Percentiles rank a stretch among this genome's conserved stretches.
phyloP scores from a whole-genome alignment of 2,329 filamentous ascomycete species.

The Drechslerella coelobrocha region DNA sequence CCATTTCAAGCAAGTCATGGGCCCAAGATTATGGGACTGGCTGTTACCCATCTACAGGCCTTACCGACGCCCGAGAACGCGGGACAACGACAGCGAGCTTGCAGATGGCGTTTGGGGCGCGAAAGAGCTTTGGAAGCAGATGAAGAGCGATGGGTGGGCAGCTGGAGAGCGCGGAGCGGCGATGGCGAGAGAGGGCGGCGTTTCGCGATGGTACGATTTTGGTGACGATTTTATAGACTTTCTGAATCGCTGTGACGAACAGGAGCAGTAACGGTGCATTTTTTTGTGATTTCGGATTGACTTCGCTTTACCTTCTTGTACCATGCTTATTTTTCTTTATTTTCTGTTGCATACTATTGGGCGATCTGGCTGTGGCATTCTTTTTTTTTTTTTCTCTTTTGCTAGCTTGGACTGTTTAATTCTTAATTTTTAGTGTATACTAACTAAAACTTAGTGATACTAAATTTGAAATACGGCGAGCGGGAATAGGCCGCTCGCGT shows the following conservation, averaged over 20 bases:
- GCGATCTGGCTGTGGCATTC: not conserved
- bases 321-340: conserved; percentile 27
- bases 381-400: not conserved
- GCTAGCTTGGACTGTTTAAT: not conserved
- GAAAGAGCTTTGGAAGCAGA: conserved; percentile 40
- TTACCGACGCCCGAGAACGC: conserved; percentile 33
- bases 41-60: conserved; percentile 37
- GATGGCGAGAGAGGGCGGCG: conserved; percentile 40
- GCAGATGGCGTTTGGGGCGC: conserved; percentile 32
- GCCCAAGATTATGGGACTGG: conserved; percentile 46
- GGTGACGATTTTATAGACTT: conserved; percentile 42
- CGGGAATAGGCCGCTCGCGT: no score
- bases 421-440: not conserved
- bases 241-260: conserved; percentile 35
- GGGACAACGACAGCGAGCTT: conserved; percentile 39
- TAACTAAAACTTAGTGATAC: no score
- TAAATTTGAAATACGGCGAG: no score
- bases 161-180: conserved; percentile 25
- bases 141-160: conserved; percentile 36
- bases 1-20: conserved; percentile 48
- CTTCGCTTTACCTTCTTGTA: conserved; percentile 38
- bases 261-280: conserved; percentile 1
- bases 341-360: not conserved
- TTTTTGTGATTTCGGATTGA: not conserved
- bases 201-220: conserved; percentile 44